Evolutionary conservation across 2,329 filamentous ascomycete genomes (phyloP).

Genomic region (Aureobasidium vineae): DNA sequence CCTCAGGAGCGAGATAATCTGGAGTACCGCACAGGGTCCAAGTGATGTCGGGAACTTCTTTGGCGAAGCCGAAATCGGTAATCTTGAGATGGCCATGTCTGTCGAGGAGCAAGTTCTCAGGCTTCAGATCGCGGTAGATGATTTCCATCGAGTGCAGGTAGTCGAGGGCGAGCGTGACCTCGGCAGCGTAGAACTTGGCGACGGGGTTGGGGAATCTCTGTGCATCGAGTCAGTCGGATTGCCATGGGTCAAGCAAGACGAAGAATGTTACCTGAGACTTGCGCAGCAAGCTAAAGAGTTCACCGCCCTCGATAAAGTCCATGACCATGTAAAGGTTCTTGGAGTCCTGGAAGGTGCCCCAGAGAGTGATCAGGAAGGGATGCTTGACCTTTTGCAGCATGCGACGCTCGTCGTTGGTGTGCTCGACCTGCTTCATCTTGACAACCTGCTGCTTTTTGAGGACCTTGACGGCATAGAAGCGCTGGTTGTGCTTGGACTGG

Average conservation of each 20-base stretch:
- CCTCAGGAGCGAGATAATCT: constrained; percentile 95
- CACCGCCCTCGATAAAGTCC: constrained; percentile 98
- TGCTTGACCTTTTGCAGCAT: constrained; percentile 98
- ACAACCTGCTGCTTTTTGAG: constrained; percentile 98
- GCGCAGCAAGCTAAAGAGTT: constrained; percentile 89
- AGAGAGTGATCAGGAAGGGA: constrained; percentile 94
- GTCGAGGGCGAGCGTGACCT: constrained; percentile 92
- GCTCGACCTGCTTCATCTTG: constrained; percentile 99
- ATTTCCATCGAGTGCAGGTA: constrained; percentile 94
- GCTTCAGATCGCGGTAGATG: constrained; percentile 96
- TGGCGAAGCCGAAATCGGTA: constrained; percentile 97
- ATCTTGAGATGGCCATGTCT: constrained; percentile 94
- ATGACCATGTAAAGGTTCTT: constrained; percentile 99
- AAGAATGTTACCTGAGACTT: constrained; percentile 76
- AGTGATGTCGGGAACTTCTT: constrained; percentile 97
- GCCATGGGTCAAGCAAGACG: constrained; percentile 14
- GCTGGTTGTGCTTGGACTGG: constrained; percentile 96
- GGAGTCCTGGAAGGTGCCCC: constrained; percentile 96
- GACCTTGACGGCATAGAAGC: constrained; percentile 98
- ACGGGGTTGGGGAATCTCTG: constrained; percentile 98
- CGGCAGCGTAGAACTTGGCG: constrained; percentile 97
- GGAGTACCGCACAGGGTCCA: constrained; percentile 98
- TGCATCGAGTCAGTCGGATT: constrained; percentile 15
- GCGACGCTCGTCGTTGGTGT: constrained; percentile 94
- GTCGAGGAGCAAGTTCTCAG: constrained; percentile 88